Base-by-base conservation (phyloP, 805 yeast species). In the Myxozyma vanderwaltii region DNA sequence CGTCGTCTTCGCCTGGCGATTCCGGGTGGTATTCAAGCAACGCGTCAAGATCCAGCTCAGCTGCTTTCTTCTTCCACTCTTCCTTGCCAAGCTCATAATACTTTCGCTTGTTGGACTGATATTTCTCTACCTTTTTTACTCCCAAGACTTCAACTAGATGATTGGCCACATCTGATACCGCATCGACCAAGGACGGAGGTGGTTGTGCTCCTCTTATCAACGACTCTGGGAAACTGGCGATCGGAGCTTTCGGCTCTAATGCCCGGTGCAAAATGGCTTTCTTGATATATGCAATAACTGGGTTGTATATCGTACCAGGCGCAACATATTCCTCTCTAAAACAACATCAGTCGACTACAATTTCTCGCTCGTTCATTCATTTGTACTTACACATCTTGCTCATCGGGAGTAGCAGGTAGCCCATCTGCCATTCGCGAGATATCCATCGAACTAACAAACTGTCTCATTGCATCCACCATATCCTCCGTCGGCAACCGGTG, bases 371-470 rank as follows among this genome's bases (percentile, higher is more conserved):
- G 38, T 31, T 10, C 47, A 15, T 8, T 8, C 6, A 33, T 17
- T 21, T 13, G 15, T n/a, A 67, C 62, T 55, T 74, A 74, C 15
- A 67, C 63, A 7, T 66, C 68, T 19, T 47, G 43, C 0, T 56
- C 62, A 8, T 58, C 58, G 8, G 63, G 67, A 2, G 43, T 59
- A 6, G 64, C 60, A 15, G 53, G 51, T 19, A 54, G 59, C 7
- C 67, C 41, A 4, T 61, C 61, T 6, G 51, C 47, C 49, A 59
- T 15, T n/a, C 40, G 33, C 21, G 75, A 78, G 3, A 82, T 63
- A 64, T 80, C 82, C 78, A 82, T 72, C 1, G 68, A 61, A 13
- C 77, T 75, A 13, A 85, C 75, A 36, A 76, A 73, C 13, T 74
- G 65, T 15, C 74, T 77, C 85, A 83, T 82, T 8, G 71, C 46